Evolutionary conservation across 208 protist species (phyloP), one percentile per base, ranked within the genome.

Genomic region (Trypanosoma theileri): DNA sequence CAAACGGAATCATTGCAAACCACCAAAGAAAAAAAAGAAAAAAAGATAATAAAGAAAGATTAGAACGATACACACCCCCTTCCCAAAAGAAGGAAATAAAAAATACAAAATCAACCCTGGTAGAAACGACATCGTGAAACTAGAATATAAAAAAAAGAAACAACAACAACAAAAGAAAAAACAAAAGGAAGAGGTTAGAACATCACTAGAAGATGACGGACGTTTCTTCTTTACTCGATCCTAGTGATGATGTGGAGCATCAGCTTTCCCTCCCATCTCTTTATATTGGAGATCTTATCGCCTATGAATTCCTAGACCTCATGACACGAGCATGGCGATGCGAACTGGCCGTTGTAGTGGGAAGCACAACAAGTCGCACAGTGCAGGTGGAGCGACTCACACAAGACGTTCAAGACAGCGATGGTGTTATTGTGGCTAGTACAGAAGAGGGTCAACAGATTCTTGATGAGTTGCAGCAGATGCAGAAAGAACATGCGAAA

Each of bases 241-340:
- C 46, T 44, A 26, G 22, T n/a, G 59, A 14, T 14, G 12, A 17
- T 12, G 22, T 42, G 44, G 28, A n/a, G 53, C 63, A 26, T 28
- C 62, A 17, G 31, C 11, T 21, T 17, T 35, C 13, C n/a, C 62
- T 41, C 41, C 16, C 42, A 14, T 35, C 28, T 8, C 52, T 77
- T 19, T 13, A 22, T 16, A 66, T 77, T 19, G 79, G 77, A 6
- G 63, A 79, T 42, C 31, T 88, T 31, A 54, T 88, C 14, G 79
- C 77, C 45, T 88, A 88, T 68, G 77, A 79, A 57, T 88, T 71
- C 26, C 54, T 88, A 28, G 70, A 76, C 7, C 19, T 35, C 4
- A 17, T 35, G 11, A 65, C 62, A 11, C 40, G 41, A 42, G 45
- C 22, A 21, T 75, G 61, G 70, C 24, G 62, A 14, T 75, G 78